Evolutionary conservation across 495 filamentous ascomycete genomes (phyloP).

Genomic region (Penicillium psychrofluorescens): DNA sequence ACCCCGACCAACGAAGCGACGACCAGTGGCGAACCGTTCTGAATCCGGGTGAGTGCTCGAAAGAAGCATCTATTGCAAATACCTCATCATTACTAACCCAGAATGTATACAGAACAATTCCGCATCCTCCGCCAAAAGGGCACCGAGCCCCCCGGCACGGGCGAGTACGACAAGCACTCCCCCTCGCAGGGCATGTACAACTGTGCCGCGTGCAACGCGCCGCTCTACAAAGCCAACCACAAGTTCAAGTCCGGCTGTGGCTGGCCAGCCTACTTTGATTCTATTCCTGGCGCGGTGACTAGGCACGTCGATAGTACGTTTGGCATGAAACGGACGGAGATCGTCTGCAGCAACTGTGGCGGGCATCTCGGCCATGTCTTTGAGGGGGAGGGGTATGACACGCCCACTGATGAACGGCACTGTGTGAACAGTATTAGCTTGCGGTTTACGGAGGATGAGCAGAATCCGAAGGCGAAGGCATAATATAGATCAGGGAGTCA

Average conservation of each 20-base stretch:
- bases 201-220: conserved; percentile 79
- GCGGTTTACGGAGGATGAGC: conserved; percentile 63
- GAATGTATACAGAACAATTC: conserved; percentile 69
- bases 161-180: conserved; percentile 81
- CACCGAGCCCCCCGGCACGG: conserved; percentile 72
- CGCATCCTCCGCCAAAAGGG: conserved; percentile 84
- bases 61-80: no score
- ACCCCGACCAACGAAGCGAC: conserved; percentile 69
- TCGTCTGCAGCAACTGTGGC: conserved; percentile 87
- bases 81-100: conserved; percentile 5
- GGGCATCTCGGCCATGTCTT: conserved; percentile 97
- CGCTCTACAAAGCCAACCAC: conserved; percentile 81
- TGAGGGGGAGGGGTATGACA: conserved; percentile 86
- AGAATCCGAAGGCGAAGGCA: conserved; percentile 25
- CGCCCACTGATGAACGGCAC: conserved; percentile 91
- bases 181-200: conserved; percentile 67
- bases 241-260: conserved; percentile 97
- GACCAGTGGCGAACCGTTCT: conserved; percentile 87
- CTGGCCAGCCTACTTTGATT: conserved; percentile 97
- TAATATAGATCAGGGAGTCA: background rate
- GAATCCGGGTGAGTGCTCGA: conserved; percentile 50
- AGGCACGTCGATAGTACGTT: conserved; percentile 66
- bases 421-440: conserved; percentile 94
- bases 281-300: conserved; percentile 79
- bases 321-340: conserved; percentile 87